phyloP scores from a whole-genome alignment of 164 flowering plant genomes.

The Brasenia schreberi region DNA sequence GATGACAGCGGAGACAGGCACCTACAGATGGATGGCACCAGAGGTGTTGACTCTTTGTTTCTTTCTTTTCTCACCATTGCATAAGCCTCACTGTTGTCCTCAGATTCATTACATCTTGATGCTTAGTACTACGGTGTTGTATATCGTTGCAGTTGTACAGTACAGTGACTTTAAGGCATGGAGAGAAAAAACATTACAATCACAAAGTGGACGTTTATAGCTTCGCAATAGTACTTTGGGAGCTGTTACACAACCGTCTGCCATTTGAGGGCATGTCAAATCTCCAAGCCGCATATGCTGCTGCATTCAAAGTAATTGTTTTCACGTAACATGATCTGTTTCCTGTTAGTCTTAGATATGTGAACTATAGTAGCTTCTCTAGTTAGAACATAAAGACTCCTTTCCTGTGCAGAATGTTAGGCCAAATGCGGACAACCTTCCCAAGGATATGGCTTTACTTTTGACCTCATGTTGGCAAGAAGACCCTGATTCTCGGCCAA shows the following conservation, averaged over 20 bases:
- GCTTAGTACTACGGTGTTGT: not conserved
- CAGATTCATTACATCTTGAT: too few species aligned
- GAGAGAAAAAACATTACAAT: slow-evolving; percentile 96
- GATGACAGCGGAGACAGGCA: slow-evolving; percentile 98
- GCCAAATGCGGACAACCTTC: slow-evolving; percentile 81
- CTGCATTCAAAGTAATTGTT: slow-evolving; percentile 73
- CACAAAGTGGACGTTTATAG: slow-evolving; percentile 93
- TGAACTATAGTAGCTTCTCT: not conserved
- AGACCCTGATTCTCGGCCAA: slow-evolving; percentile 76
- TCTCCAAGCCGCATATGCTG: slow-evolving; percentile 96
- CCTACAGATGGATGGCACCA: slow-evolving; percentile 98
- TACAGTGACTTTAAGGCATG: slow-evolving; percentile 87
- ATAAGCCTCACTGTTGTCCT: not conserved
- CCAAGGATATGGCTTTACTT: slow-evolving; percentile 63
- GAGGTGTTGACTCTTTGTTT: slow-evolving; percentile 37
- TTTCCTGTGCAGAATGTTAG: slow-evolving; percentile 52
- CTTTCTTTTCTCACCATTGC: slow-evolving; percentile 1
- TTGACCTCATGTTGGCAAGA: slow-evolving; percentile 91
- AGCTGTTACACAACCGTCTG: slow-evolving; percentile 71
- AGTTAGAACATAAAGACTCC: too few species aligned
- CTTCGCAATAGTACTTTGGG: slow-evolving; percentile 93
- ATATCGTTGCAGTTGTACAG: slow-evolving; percentile 59
- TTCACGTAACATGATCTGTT: not conserved
- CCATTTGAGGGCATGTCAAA: slow-evolving; percentile 99
- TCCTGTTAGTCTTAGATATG: not conserved